phyloP scores from a whole-genome alignment of 768 basidiomycete genomes.

The Lanmaoa pseudosensibilis region DNA sequence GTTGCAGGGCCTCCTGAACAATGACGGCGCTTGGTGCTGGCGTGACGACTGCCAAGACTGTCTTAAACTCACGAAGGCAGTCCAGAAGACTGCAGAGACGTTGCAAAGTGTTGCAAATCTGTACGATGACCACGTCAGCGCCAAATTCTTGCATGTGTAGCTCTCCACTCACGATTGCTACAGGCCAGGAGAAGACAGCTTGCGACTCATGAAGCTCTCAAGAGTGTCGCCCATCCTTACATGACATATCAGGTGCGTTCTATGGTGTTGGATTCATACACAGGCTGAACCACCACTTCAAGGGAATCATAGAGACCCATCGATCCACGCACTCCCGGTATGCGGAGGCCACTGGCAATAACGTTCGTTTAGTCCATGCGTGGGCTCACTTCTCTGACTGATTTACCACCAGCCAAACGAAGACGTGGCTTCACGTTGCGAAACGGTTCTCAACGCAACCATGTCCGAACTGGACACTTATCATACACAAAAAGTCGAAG shows the following conservation, averaged over 20 bases:
- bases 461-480: conserved; percentile 87
- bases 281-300: background rate
- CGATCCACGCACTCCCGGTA: conserved; percentile 67
- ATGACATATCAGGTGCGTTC: conserved; percentile 61
- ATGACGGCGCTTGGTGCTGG: conserved; percentile 87
- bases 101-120: conserved; percentile 74
- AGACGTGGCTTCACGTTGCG: conserved; percentile 71
- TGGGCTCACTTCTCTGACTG: background rate
- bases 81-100: conserved; percentile 73
- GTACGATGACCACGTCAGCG: conserved; percentile 73
- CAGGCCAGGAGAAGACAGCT: conserved; percentile 76
- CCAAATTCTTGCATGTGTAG: background rate
- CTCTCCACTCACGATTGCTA: conserved; percentile 1
- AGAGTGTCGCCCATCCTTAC: conserved; percentile 75
- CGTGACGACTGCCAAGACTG: conserved; percentile 76
- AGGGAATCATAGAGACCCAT: conserved; percentile 79
- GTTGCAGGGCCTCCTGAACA: conserved; percentile 61
- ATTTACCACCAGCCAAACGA: conserved; percentile 50
- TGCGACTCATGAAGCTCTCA: conserved; percentile 72
- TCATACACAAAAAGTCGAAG: conserved; percentile 70
- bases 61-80: conserved; percentile 71
- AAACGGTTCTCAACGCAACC: conserved; percentile 85
- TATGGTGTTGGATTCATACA: background rate
- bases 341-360: conserved; percentile 46
- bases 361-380: conserved; percentile 15